These are phyloP conservation scores for Yamadazyma akitaensis DNA, from an alignment of 805 yeast genomes.

Conservation along the genomic window DNA sequence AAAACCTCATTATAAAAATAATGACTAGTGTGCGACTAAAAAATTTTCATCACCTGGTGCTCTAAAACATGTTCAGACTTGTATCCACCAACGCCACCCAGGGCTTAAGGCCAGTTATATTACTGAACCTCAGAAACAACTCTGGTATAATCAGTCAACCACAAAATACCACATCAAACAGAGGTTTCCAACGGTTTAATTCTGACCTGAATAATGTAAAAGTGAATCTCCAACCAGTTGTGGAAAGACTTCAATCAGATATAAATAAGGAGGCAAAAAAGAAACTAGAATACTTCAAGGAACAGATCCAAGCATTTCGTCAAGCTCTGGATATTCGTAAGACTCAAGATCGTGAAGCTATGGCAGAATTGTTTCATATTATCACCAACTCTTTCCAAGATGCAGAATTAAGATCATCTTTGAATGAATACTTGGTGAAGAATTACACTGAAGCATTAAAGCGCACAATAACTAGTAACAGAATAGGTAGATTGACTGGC, in stretches of 20 bases:
- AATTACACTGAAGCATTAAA: constrained; percentile 22
- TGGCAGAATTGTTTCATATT: constrained; percentile 16
- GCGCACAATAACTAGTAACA: constrained; percentile 25
- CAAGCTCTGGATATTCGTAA: constrained; percentile 16
- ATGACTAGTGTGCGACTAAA: neutral
- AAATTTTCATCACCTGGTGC: neutral
- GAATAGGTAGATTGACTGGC: constrained; percentile 32
- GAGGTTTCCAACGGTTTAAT: constrained; percentile 19
- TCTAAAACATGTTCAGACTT: constrained; percentile 32
- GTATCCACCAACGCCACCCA: constrained; percentile 35
- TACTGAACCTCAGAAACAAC: constrained; percentile 35
- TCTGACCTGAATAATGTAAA: constrained; percentile 12
- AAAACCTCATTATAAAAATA: neutral
- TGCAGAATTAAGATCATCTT: constrained; percentile 17
- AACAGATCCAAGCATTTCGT: constrained; percentile 22
- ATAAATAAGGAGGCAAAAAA: constrained; percentile 18
- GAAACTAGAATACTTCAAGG: constrained; percentile 27
- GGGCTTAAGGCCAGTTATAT: constrained; percentile 34
- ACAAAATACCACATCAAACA: constrained; percentile 3
- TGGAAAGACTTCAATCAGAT: constrained; percentile 21
- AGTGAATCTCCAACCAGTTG: constrained; percentile 13
- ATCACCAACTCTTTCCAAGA: constrained; percentile 20
- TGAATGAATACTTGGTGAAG: constrained; percentile 21
- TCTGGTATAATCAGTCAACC: constrained; percentile 13
- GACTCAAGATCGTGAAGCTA: constrained; percentile 17